phyloP scores from a whole-genome alignment of 139 green algal species.

The Raphidocelis subcapitata region DNA sequence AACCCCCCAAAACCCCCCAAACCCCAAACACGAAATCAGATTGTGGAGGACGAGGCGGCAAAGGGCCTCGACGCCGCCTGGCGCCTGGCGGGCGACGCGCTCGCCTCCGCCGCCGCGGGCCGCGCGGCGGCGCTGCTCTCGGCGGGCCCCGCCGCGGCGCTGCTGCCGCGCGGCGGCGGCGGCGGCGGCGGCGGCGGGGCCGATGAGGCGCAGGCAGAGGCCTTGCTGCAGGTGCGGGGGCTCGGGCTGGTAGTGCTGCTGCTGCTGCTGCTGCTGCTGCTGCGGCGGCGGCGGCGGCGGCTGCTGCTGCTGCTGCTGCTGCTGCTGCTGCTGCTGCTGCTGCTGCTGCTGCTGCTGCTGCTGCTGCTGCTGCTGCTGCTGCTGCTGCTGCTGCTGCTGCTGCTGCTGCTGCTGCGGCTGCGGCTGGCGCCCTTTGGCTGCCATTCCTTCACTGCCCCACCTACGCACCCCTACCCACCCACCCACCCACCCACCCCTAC shows the following conservation, averaged over 20 bases:
- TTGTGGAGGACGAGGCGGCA: conserved; percentile 83
- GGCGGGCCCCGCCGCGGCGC: background rate
- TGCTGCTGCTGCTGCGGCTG: background rate
- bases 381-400: background rate
- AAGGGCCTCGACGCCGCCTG: conserved; percentile 79
- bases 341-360: conserved; percentile 14
- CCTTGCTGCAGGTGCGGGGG: background rate
- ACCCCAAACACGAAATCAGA: too few relatives aligned
- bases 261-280: conserved; percentile 2
- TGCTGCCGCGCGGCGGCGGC: background rate
- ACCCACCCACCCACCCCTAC: background rate
- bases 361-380: background rate
- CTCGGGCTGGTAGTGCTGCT: conserved; percentile 2
- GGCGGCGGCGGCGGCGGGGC: background rate
- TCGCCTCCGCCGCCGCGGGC: conserved; percentile 23
- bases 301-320: background rate
- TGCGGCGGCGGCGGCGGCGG: background rate
- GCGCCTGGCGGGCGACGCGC: conserved; percentile 57
- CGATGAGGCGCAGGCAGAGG: background rate
- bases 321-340: conserved; percentile 3
- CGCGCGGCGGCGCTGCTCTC: background rate
- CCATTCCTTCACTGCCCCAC: background rate
- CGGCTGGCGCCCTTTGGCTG: background rate
- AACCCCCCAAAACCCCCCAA: conserved; percentile 4
- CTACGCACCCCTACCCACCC: background rate